Evolutionary conservation across 345 rosid genomes (phyloP), one percentile per base, ranked within the genome.

Genomic region (Schrenkiella parvula): DNA sequence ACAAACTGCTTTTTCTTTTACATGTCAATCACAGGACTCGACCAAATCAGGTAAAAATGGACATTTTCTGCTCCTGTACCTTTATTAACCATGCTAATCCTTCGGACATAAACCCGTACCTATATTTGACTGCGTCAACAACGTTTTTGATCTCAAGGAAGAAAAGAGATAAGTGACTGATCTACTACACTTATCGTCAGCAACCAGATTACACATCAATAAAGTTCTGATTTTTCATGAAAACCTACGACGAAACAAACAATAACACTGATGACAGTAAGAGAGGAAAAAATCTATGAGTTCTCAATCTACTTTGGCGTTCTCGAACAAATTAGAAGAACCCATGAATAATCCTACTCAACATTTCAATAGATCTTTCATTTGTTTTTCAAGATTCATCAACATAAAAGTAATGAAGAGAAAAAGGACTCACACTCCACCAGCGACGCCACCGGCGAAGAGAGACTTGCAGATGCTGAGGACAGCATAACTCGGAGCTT

Each of bases 391-490:
- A 37, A 34, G 54, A 73, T 34, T 44, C 12, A 54, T 53, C n/a
- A 53, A 17, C 5, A 25, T 32, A 14, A 28, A 5, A 18, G 4
- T 25, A 22, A 23, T 2, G 32, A 5, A 73, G 4, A 22, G 8
- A 41, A 14, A 52, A 23, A 12, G 0, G 22, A 81, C 98, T 85
- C 77, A 95, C 99, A 95, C 89, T 83, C 98, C 99, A 52, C 99
- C 99, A 58, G 98, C 98, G 52, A 92, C 89, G 4, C 99, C 99
- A 38, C 99, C 99, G 19, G 99, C 97, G 50, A 86, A 69, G 23
- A 95, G 90, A 57, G 99, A 95, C 82, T 92, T 95, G 96, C 91
- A 86, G 78, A 92, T 85, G 73, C 89, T 87, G 61, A 86, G 84
- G 65, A 88, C 9, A n/a, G 92, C 98, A 71, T 85, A 80, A 80